Conservation (phyloP, 2,329 filamentous ascomycete species). For the Hortaea sp. region DNA sequence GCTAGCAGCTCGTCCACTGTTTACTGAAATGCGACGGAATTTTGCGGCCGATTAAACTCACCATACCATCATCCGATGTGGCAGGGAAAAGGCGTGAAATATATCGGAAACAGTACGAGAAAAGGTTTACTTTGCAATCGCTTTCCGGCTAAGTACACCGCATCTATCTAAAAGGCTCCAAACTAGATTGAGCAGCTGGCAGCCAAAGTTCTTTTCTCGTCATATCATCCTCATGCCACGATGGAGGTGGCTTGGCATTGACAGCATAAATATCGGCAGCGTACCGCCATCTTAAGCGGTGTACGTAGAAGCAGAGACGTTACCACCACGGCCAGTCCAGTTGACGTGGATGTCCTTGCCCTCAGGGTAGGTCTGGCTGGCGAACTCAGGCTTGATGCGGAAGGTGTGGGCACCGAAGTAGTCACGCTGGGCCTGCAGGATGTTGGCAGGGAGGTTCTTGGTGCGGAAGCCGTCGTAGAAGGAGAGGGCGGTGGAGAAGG, state of each 20-base stretch:
- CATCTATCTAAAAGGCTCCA: constrained; percentile 1
- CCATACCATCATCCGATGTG: no score
- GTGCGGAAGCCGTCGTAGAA: constrained; percentile 99
- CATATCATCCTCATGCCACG: no score
- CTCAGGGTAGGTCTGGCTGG: constrained; percentile 57
- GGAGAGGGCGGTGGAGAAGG: constrained; percentile 91
- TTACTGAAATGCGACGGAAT: no score
- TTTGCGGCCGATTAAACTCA: no score
- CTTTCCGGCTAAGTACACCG: constrained; percentile 1
- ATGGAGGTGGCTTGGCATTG: no score
- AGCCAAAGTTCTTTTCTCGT: no score
- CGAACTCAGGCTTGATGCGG: constrained; percentile 43
- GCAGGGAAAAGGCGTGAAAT: no score
- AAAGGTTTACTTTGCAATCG: neutral
- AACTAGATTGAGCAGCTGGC: neutral
- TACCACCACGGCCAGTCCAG: constrained; percentile 97
- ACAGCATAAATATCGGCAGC: neutral
- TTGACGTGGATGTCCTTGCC: constrained; percentile 95
- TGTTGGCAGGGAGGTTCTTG: constrained; percentile 93
- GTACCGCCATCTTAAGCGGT: constrained; percentile 59
- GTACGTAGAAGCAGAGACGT: constrained; percentile 95
- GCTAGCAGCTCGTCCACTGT: no score
- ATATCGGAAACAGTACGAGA: no score
- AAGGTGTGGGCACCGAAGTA: constrained; percentile 73
- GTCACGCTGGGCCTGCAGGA: constrained; percentile 97